Conservation (phyloP, 129 eudicot genomes). For the Deinandra increscens region DNA sequence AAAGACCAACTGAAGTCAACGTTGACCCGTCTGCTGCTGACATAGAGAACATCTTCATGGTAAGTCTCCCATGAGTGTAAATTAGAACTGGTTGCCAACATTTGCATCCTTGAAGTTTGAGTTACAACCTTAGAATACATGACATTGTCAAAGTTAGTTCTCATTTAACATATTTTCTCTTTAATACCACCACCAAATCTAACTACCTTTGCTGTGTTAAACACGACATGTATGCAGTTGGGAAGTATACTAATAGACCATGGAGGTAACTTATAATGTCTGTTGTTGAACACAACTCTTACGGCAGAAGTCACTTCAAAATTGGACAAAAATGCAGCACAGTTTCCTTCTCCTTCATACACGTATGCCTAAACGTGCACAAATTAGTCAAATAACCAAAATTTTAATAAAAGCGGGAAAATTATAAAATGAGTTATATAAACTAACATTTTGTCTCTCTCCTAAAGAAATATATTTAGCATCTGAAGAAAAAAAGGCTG, state of each 20-base stretch:
- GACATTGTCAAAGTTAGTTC: conserved; percentile 6
- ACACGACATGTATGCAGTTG: conserved; percentile 78
- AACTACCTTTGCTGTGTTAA: conserved; percentile 79
- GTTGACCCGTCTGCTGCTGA: conserved; percentile 44
- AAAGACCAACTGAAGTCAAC: conserved; percentile 60
- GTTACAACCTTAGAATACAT: conserved; percentile 58
- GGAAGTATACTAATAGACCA: conserved; percentile 97
- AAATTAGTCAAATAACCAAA: not conserved
- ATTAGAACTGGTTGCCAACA: conserved; percentile 53
- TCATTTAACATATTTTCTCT: not conserved
- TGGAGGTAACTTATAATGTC: conserved; percentile 82
- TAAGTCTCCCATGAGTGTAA: conserved; percentile 66
- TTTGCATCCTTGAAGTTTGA: conserved; percentile 67
- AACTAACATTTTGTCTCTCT: conserved; percentile 53
- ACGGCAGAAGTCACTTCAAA: conserved; percentile 47
- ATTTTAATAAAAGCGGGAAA: not conserved
- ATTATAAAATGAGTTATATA: not conserved
- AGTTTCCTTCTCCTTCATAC: conserved; percentile 50
- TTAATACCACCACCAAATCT: not conserved
- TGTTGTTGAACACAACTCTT: conserved; percentile 61
- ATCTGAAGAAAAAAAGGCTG: conserved; percentile 65
- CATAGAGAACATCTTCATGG: conserved; percentile 60
- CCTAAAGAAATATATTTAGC: conserved; percentile 61
- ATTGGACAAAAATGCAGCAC: conserved; percentile 94
- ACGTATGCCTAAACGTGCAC: conserved; percentile 58